Conservation (phyloP, 2,329 filamentous ascomycete genomes). For the Diaporthe caulivora region DNA sequence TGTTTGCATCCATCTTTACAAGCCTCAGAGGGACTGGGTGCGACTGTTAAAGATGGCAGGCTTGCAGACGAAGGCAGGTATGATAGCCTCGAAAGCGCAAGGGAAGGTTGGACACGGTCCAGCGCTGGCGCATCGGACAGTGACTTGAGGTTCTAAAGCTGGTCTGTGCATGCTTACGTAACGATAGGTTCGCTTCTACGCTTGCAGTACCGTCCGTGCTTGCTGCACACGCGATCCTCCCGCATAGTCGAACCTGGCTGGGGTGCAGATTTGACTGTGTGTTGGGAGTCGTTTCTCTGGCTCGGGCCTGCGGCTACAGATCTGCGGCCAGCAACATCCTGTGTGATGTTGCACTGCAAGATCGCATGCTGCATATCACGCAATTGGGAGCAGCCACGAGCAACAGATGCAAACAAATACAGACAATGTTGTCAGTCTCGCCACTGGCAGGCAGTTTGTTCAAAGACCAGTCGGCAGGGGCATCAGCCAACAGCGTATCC, state of each 20-base stretch:
- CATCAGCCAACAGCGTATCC: constrained; percentile 77
- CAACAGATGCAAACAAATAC: constrained; percentile 78
- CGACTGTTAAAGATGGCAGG: background rate
- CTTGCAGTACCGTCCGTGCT: background rate
- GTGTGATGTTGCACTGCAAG: constrained; percentile 70
- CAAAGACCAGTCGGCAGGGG: constrained; percentile 79
- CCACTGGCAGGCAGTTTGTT: constrained; percentile 99
- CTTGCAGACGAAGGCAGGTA: constrained; percentile 6
- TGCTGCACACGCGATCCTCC: constrained; percentile 1
- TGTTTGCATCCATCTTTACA: constrained; percentile 72
- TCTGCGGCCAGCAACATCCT: constrained; percentile 89
- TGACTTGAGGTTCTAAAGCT: background rate
- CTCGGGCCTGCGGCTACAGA: constrained; percentile 69
- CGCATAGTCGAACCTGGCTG: background rate
- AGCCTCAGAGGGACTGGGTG: background rate
- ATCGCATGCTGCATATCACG: constrained; percentile 84
- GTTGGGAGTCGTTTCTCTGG: constrained; percentile 46
- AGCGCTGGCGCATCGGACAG: too few species aligned
- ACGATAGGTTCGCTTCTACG: background rate
- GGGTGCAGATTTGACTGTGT: background rate
- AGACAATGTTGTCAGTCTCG: constrained; percentile 83
- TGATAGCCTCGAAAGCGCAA: background rate
- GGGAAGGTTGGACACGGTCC: background rate
- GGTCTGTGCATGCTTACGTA: constrained; percentile 27
- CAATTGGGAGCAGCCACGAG: constrained; percentile 69